A percentile compares a stretch with the other conserved stretches of the same genome.
Conservation (phyloP, 768 basidiomycete species). For the Tremella mesenterica region DNA sequence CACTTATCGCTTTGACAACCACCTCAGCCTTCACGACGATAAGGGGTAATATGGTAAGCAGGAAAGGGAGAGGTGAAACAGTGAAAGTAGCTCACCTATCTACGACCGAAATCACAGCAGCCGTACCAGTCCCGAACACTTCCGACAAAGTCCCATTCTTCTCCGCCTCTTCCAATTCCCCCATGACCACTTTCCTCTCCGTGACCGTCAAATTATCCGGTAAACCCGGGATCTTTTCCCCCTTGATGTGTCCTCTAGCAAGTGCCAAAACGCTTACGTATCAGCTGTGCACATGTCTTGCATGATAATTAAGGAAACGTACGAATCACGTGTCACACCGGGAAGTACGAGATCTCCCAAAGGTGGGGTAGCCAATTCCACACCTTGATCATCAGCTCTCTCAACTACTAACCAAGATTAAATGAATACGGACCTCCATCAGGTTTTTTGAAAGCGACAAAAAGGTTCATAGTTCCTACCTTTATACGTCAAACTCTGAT, state of each 20-base stretch:
- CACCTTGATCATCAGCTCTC: too few species aligned
- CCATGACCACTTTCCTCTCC: conserved; percentile 58
- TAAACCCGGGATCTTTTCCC: conserved; percentile 47
- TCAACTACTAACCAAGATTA: too few species aligned
- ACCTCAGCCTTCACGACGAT: too few species aligned
- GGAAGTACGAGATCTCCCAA: conserved; percentile 87
- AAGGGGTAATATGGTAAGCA: too few species aligned
- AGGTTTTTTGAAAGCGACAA: conserved; percentile 56
- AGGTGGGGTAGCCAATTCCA: conserved; percentile 79
- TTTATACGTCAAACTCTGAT: background rate
- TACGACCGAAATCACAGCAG: conserved; percentile 49
- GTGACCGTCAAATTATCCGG: conserved; percentile 50
- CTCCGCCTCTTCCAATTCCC: conserved; percentile 50
- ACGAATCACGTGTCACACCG: conserved; percentile 78
- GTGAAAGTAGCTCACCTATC: conserved; percentile 46
- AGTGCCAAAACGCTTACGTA: conserved; percentile 54
- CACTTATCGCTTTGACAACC: too few species aligned
- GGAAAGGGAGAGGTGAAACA: conserved; percentile 11
- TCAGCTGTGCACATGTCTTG: background rate
- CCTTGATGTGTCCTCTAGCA: conserved; percentile 54
- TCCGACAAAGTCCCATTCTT: conserved; percentile 63
- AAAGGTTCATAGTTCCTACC: conserved; percentile 79
- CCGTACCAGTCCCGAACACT: conserved; percentile 69
- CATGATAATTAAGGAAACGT: conserved; percentile 4
- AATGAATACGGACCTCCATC: too few species aligned